These are phyloP conservation scores for Hypoxylon sp. DNA, from an alignment of 2,329 filamentous ascomycete genomes.

Conservation along the genomic window DNA sequence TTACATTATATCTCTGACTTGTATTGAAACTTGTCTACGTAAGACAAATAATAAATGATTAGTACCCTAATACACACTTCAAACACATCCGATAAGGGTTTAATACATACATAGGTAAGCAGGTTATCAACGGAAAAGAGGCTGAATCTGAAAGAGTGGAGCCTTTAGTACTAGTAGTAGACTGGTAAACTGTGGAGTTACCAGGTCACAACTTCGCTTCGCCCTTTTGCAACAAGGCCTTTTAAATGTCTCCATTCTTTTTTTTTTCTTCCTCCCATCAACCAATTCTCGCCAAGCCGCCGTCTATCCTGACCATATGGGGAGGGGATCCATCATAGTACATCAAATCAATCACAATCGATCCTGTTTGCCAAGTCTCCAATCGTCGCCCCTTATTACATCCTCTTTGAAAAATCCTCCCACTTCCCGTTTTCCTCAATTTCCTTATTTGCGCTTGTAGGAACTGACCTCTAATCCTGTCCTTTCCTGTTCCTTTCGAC, in stretches of 20 bases:
- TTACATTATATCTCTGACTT: too few relatives aligned
- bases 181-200: slow-evolving; percentile 1
- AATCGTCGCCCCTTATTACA: slow-evolving; percentile 31
- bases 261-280: not conserved
- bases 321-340: slow-evolving; percentile 5
- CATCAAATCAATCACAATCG: slow-evolving; percentile 28
- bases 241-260: too few relatives aligned
- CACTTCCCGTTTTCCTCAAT: slow-evolving; percentile 16
- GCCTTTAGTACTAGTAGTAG: too few relatives aligned
- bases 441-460: slow-evolving; percentile 14
- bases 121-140: too few relatives aligned
- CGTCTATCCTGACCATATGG: slow-evolving; percentile 26
- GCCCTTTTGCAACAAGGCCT: too few relatives aligned
- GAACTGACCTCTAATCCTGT: slow-evolving; percentile 37
- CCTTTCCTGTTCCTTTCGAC: slow-evolving; percentile 22
- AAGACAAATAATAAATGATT: too few relatives aligned
- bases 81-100: too few relatives aligned
- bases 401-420: slow-evolving; percentile 31
- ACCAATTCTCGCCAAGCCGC: slow-evolving; percentile 36
- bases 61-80: too few relatives aligned
- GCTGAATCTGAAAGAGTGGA: slow-evolving; percentile 18
- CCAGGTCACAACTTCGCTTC: not conserved
- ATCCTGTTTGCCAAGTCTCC: slow-evolving; percentile 33
- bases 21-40: too few relatives aligned
- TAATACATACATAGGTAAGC: too few relatives aligned